Evolutionary conservation across 2,329 filamentous ascomycete species (phyloP), one percentile per base, ranked within the genome.

Genomic region (Chaetomiaceae sp.): DNA sequence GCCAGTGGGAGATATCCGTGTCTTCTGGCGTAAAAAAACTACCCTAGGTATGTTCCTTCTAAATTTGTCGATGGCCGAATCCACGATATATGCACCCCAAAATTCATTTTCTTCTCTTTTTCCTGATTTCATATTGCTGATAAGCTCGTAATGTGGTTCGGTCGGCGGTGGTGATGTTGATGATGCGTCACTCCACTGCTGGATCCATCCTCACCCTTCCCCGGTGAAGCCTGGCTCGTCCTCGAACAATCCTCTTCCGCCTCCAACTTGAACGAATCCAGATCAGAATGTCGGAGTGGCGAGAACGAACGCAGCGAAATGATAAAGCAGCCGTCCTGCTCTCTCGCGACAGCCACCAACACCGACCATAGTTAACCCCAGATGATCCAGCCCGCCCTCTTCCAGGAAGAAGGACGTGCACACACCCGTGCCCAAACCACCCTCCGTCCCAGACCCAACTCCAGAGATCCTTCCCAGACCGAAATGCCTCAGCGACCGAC

Each of bases 401-500:
- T 38, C 31, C 45, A 15, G 11, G 27, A 11, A 19, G 9, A 22
- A 25, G 23, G 29, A 40, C 45, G 23, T 29, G 15, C 23, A 34
- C n/a, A 11, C 34, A 31, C 22, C 39, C 47, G 29, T 27, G 11
- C 40, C 17, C n/a, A n/a, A 15, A 36, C 45, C 40, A 44, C 22
- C 33, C 17, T 25, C 37, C 37, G 17, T 23, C 27, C 14, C 22
- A 52, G 6, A 8, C 45, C 45, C 38, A 44, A 52, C 38, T 27
- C 43, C 44, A 7, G 29, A 38, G 27, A 48, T 34, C 38, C 17
- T 9, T 38, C 34, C 45, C 9, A 42, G 22, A 27, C 54, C 34
- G 33, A 44, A 55, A 52, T 31, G 44, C 39, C 19, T 53, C 38
- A 58, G 56, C 52, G 39, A 47, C 54, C 53, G 47, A 47, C 48